A percentile compares a stretch with the other conserved stretches of the same genome.
Evolutionary conservation across 805 yeast species (phyloP).

Genomic region (Candida andamanensis): DNA sequence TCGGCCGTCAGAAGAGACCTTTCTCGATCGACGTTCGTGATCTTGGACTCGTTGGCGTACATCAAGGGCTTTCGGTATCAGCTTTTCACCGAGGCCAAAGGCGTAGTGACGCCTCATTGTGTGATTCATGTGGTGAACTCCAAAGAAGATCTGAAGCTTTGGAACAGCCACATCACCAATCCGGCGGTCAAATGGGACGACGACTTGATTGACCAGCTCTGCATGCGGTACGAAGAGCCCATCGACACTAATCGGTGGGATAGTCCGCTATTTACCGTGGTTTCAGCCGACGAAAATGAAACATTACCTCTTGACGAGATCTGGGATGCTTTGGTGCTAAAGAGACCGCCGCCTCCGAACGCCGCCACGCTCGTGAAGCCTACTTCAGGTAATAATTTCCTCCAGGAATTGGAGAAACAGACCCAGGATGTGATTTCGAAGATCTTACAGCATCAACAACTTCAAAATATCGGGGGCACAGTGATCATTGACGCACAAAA

Average conservation of each 20-base stretch:
- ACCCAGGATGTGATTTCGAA: constrained; percentile 63
- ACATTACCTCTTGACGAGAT: constrained; percentile 61
- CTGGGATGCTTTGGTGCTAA: constrained; percentile 56
- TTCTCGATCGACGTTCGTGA: constrained; percentile 63
- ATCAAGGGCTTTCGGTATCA: constrained; percentile 96
- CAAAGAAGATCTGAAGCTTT: constrained; percentile 50
- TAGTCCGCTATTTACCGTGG: constrained; percentile 75
- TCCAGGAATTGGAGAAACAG: constrained; percentile 69
- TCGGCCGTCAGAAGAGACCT: constrained; percentile 84
- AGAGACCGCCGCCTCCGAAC: constrained; percentile 69
- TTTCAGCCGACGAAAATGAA: constrained; percentile 45
- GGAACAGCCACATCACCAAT: constrained; percentile 42
- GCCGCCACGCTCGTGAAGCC: constrained; percentile 81
- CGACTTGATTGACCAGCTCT: constrained; percentile 58
- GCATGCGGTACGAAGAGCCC: constrained; percentile 92
- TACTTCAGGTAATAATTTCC: constrained; percentile 67
- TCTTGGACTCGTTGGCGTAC: constrained; percentile 80
- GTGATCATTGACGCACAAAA: constrained; percentile 43
- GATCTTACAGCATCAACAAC: constrained; percentile 58
- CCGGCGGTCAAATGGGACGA: constrained; percentile 52
- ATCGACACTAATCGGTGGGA: constrained; percentile 87
- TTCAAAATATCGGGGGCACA: constrained; percentile 43
- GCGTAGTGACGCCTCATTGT: constrained; percentile 73
- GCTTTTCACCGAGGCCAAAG: constrained; percentile 88
- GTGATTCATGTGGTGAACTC: constrained; percentile 78